Percentiles rank a stretch among this genome's conserved stretches.
Conservation (phyloP, 2,329 filamentous ascomycete species). For the Chrysoporthe cubensis region DNA sequence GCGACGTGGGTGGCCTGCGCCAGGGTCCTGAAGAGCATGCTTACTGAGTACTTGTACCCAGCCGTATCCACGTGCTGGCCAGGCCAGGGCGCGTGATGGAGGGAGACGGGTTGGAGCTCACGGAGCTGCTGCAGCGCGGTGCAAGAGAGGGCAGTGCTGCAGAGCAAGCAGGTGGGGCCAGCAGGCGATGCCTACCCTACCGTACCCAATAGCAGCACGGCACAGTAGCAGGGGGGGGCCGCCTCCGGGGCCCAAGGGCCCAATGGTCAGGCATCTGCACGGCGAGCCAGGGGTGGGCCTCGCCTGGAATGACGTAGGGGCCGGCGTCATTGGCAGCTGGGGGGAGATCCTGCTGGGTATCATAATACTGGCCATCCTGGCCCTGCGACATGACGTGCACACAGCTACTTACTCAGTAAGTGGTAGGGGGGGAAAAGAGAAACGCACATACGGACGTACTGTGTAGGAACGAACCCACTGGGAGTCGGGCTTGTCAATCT, state of each 20-base stretch:
- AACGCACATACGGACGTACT: background rate
- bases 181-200: background rate
- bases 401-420: background rate
- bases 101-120: no score
- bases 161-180: background rate
- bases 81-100: background rate
- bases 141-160: background rate
- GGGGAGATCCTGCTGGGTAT: background rate
- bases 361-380: background rate
- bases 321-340: slow-evolving; percentile 12
- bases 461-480: no score
- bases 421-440: background rate
- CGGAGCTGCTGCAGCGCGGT: no score
- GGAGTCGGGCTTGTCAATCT: no score
- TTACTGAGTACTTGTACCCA: no score
- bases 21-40: no score
- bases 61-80: background rate
- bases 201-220: no score
- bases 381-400: slow-evolving; percentile 9
- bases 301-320: slow-evolving; percentile 14
- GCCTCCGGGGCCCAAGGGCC: background rate
- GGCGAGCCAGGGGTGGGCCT: background rate
- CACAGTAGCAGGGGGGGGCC: no score
- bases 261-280: background rate
- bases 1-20: background rate